These are phyloP conservation scores for Exophiala viscosa DNA, from an alignment of 2,329 filamentous ascomycete genomes.

Conservation along the genomic window DNA sequence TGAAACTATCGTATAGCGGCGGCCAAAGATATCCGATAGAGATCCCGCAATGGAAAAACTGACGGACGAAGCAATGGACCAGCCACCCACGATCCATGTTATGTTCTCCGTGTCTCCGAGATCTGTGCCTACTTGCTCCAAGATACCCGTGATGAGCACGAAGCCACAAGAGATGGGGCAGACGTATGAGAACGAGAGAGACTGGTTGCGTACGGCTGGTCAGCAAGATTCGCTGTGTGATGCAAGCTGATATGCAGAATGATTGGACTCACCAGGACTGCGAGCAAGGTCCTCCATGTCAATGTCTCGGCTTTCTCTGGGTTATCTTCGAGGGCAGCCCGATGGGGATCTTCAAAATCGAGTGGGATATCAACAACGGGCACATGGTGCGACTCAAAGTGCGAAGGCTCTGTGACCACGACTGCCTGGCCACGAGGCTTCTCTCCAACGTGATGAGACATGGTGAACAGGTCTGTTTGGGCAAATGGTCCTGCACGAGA, in stretches of 20 bases:
- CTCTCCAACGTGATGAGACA: background rate
- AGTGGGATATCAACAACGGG: background rate
- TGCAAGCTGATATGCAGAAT: background rate
- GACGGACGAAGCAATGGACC: background rate
- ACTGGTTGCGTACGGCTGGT: slow-evolving; percentile 5
- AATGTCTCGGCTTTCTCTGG: slow-evolving; percentile 14
- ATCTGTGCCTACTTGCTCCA: background rate
- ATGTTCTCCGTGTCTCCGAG: background rate
- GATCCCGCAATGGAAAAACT: slow-evolving; percentile 1
- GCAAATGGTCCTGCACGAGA: background rate
- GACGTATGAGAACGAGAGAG: slow-evolving; percentile 15
- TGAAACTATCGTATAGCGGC: slow-evolving; percentile 9
- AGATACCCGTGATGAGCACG: slow-evolving; percentile 25
- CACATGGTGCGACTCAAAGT: background rate
- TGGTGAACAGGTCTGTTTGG: background rate
- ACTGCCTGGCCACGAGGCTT: background rate
- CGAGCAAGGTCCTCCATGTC: slow-evolving; percentile 12
- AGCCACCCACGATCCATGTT: slow-evolving; percentile 1
- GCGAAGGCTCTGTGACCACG: background rate
- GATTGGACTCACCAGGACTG: slow-evolving; percentile 7
- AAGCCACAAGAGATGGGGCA: slow-evolving; percentile 32
- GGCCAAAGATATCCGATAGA: slow-evolving; percentile 3
- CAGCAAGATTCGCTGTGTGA: background rate
- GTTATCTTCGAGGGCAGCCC: slow-evolving; percentile 20
- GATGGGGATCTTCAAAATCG: slow-evolving; percentile 18